Evolutionary conservation across 257 asterid species (phyloP).

Genomic region (Primulina tabacum): DNA sequence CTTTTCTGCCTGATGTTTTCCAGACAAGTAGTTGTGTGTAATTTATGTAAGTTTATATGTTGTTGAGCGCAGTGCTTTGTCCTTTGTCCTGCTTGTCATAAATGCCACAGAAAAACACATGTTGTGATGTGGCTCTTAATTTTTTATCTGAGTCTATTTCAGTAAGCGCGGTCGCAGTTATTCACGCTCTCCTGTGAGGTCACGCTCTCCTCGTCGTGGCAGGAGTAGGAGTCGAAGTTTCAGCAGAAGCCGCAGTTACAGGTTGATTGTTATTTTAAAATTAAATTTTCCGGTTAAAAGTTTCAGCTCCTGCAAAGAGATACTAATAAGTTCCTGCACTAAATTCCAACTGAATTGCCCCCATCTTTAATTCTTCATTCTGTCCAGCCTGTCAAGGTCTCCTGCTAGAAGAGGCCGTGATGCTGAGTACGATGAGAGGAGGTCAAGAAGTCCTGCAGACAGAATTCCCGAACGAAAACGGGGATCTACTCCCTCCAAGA

Average conservation of each 20-base stretch:
- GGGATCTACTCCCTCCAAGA: slow-evolving; percentile 39
- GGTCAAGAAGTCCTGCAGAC: slow-evolving; percentile 55
- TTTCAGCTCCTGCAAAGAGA: not conserved
- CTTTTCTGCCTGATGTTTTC: not conserved
- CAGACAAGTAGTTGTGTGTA: not conserved
- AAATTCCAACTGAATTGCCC: not conserved
- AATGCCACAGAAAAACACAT: not conserved
- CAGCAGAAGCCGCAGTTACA: slow-evolving; percentile 67
- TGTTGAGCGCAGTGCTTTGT: not conserved
- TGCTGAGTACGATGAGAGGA: slow-evolving; percentile 49
- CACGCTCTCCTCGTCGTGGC: slow-evolving; percentile 78
- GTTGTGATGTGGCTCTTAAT: not conserved
- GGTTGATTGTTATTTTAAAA: slow-evolving; percentile 23
- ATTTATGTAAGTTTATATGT: not conserved
- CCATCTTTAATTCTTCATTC: not conserved
- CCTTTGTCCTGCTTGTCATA: not conserved
- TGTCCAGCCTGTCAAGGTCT: slow-evolving; percentile 78
- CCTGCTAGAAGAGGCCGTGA: slow-evolving; percentile 61
- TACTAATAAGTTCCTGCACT: not conserved
- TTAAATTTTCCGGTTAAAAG: not conserved
- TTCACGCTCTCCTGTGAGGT: slow-evolving; percentile 72
- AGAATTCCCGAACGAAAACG: slow-evolving; percentile 51
- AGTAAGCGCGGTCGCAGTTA: slow-evolving; percentile 27
- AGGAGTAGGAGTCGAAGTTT: slow-evolving; percentile 62
- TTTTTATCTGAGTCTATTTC: not conserved